These are phyloP conservation scores for Lophiotrema nucula DNA, from an alignment of 495 filamentous ascomycete genomes.

Conservation along the genomic window DNA sequence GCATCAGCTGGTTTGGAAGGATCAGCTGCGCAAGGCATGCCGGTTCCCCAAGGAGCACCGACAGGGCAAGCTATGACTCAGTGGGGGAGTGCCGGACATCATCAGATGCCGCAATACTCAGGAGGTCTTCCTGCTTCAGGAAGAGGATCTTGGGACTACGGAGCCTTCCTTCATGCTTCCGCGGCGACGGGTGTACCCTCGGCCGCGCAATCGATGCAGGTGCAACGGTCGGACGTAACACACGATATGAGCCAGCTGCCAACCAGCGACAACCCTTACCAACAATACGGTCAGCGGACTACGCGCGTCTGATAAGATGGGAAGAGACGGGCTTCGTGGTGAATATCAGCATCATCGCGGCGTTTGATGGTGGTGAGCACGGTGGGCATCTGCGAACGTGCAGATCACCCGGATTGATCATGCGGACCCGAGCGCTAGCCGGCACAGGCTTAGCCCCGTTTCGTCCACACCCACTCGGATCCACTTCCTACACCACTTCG, in stretches of 20 bases:
- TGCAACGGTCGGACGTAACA: constrained; percentile 31
- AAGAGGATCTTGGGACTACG: constrained; percentile 32
- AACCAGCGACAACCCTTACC: constrained; percentile 25
- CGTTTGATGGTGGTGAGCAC: constrained; percentile 4
- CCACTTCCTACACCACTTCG: not conserved
- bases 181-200: constrained; percentile 24
- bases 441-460: constrained; percentile 7
- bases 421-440: constrained; percentile 13
- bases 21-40: constrained; percentile 30
- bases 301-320: constrained; percentile 22
- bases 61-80: constrained; percentile 29
- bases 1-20: constrained; percentile 33
- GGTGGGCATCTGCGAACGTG: constrained; percentile 8
- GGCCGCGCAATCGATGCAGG: constrained; percentile 32
- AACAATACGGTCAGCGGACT: constrained; percentile 35
- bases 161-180: constrained; percentile 19
- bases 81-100: constrained; percentile 25
- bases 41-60: constrained; percentile 25
- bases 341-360: constrained; percentile 14
- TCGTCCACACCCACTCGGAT: not conserved
- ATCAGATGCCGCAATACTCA: constrained; percentile 28
- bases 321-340: not conserved
- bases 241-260: constrained; percentile 22
- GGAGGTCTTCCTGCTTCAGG: constrained; percentile 15
- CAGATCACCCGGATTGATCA: constrained; percentile 14